Base-by-base conservation (phyloP, 305 asterid species). In the Withania somnifera region DNA sequence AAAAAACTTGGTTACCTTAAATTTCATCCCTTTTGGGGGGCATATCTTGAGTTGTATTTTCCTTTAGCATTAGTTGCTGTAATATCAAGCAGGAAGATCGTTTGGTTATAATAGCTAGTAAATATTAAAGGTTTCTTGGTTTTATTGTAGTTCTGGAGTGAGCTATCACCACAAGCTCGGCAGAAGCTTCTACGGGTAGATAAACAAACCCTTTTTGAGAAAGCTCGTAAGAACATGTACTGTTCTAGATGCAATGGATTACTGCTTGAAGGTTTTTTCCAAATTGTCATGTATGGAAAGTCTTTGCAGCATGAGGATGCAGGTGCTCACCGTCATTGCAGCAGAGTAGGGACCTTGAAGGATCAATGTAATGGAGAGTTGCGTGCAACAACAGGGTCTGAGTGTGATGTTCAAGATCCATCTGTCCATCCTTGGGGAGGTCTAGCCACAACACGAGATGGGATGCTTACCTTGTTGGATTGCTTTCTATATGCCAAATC, bases 351-450 rank as follows among this genome's bases (percentile, higher is more conserved):
- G 80, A 73, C 87, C 80, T 82, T 79, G 24, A 82, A 90, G 83
- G 84, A 79, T 86, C 88, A 89, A 83, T 86, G 63, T 83, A 90
- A 85, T 30, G 88, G 87, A 26, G 88, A 85, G 17, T 78, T 87
- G 58, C 85, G 88, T 87, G 78, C 36, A 73, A 85, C 87, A 64
- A 82, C 82, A 87, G 91, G 90, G 66, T 87, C 91, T 89, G 91
- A 90, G 84, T 91, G 89, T 87, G 97, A 91, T 84, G 90, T 88
- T 83, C 92, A 88, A 85, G 97, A 97, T 86, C 98, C 98, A 83
- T 92, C 98, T 11, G 93, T 91, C 82, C 96, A 94, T 88, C 98
- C 97, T 5, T 97, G 98, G 99, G 99, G 98, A 85, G 99, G 99
- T 85, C 87, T 97, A 81, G 92, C 94, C 47, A 83, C 98, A 52